Base-by-base conservation (phyloP, 352 stramenopile species). In the Saprolegnia diclina region DNA sequence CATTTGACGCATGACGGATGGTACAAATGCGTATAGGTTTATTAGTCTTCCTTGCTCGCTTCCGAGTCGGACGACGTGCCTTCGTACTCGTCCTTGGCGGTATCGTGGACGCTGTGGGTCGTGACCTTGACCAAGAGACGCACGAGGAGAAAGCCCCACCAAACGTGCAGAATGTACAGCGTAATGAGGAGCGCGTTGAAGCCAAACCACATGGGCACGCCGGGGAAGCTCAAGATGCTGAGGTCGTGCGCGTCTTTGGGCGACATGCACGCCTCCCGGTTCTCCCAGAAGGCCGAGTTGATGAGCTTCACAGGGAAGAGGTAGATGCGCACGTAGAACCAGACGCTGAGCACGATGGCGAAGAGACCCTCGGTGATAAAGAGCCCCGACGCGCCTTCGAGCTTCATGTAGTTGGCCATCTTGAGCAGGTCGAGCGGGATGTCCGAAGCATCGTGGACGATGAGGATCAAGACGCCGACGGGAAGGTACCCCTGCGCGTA, bases 371-470 rank as follows among this genome's bases (percentile, higher is more conserved):
- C 87, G 67, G 74, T 87, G 56, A 77, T 75, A 59, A 93, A 94
- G 35, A 90, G 54, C 18, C 84, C 87, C 19, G 72, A 72, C 21
- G 79, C 64, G 55, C 82, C 88, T 71, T 94, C 87, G 48, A 94
- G 71, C 65, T 94, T 91, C 67, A 94, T 79, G 82, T 94, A 93
- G 75, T 95, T 96, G 71, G 72, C 74, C 85, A 96, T 94, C 79
- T 96, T 96, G 62, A 96, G 75, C 75, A 91, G 77, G 68, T 94
- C 88, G 44, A 96, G 76, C 38, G 87, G 84, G 19, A 96, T 77
- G 68, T 96, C 88, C 18, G 84, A 92, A 53, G 90, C 75, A 59
- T 96, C 87, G 68, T 96, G 88, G 11, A 96, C 70, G 44, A 94
- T 71, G n/a, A 96, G 65, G 63, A 96, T 85, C 19, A 96, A 75